phyloP scores from a whole-genome alignment of 208 protist genomes.

The Tetramitus jugosus region DNA sequence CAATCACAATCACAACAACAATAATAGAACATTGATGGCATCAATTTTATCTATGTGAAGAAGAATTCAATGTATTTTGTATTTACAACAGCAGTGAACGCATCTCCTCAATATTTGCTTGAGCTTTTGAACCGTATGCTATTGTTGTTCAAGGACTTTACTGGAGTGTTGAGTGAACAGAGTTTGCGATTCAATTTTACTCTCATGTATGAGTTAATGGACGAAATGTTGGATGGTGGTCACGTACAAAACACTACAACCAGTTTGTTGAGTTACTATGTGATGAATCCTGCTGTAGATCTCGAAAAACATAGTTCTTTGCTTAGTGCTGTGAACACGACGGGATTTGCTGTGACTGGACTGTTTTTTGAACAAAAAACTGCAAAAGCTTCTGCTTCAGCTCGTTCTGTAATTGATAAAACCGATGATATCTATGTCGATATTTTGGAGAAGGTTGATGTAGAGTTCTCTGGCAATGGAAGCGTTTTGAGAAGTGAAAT shows the following conservation, averaged over 20 bases:
- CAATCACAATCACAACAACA: not conserved
- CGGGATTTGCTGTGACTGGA: not conserved
- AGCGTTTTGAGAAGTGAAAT: conserved; percentile 56
- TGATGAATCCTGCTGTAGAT: conserved; percentile 56
- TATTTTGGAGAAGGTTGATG: conserved; percentile 64
- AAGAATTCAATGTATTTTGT: conserved; percentile 65
- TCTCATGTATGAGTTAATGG: conserved; percentile 77
- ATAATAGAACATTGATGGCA: conserved; percentile 47
- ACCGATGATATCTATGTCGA: conserved; percentile 81
- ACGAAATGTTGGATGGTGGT: conserved; percentile 75
- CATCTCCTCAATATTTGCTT: conserved; percentile 53
- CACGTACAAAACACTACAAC: conserved; percentile 61
- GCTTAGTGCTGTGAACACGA: not conserved
- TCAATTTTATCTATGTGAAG: conserved; percentile 64
- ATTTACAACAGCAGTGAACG: conserved; percentile 58
- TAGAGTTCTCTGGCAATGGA: conserved; percentile 55
- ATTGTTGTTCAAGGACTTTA: conserved; percentile 68
- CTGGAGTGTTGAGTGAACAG: conserved; percentile 70
- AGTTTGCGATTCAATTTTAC: conserved; percentile 69
- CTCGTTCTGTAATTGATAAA: conserved; percentile 39
- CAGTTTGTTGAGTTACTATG: conserved; percentile 61
- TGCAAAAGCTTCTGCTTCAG: conserved; percentile 49
- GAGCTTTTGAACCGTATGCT: conserved; percentile 60
- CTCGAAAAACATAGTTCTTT: conserved; percentile 28
- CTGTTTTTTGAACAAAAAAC: conserved; percentile 26